Conservation (phyloP, 176 grass and related monocot genomes). For the Carex parvula region DNA sequence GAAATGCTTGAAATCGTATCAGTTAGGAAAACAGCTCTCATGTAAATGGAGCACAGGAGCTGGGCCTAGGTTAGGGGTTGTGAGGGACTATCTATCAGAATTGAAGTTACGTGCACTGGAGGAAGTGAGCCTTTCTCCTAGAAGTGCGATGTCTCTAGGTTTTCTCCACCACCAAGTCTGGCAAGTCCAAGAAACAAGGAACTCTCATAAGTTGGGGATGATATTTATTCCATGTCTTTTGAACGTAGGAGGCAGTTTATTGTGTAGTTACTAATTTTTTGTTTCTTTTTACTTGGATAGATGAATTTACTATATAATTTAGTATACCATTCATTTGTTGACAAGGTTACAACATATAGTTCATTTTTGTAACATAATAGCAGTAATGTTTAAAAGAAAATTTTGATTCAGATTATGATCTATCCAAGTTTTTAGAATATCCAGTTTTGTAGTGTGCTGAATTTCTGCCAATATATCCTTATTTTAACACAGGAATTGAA, state of each 20-base stretch:
- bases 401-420: too few species aligned
- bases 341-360: too few species aligned
- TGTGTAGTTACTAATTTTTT: background rate
- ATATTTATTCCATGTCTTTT: background rate
- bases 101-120: constrained; percentile 62
- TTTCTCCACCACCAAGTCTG: constrained; percentile 28
- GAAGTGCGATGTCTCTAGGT: constrained; percentile 19
- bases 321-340: too few species aligned
- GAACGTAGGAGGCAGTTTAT: background rate
- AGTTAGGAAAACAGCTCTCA: constrained; percentile 82
- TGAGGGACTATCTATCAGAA: constrained; percentile 82
- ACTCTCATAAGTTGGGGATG: background rate
- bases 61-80: constrained; percentile 67
- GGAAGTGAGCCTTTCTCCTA: constrained; percentile 78
- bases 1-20: constrained; percentile 61
- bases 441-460: background rate
- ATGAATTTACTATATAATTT: too few species aligned
- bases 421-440: too few species aligned
- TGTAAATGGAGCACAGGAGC: constrained; percentile 73
- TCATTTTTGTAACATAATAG: too few species aligned
- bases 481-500: background rate
- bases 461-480: background rate
- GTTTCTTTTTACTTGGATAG: background rate
- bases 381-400: too few species aligned
- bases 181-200: constrained; percentile 26